Base-by-base conservation (phyloP, 2,329 filamentous ascomycete species). In the Teratosphaeria destructans region DNA sequence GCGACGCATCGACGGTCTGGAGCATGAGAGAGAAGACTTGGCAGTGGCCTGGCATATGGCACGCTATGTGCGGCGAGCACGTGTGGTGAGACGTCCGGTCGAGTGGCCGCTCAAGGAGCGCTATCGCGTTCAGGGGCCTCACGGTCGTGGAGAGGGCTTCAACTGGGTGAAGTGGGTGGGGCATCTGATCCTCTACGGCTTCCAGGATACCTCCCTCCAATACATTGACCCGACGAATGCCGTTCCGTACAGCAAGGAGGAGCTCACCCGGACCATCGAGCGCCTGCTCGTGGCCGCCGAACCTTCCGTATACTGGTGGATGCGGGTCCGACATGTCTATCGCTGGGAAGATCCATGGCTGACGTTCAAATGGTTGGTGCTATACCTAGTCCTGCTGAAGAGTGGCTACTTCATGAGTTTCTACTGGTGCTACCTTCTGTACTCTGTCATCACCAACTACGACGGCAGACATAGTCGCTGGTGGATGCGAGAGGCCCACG, bases 301-400 rank as follows among this genome's bases (percentile, higher is more conserved):
- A 34, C 39, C 58, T 4, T 60, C 52, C n/a, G 55, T 57, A 34
- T 37, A 34, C 16, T 60, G 58, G 58, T 60, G 58, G 58, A 57
- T 52, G 32, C 58, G 58, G 10, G 58, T 60, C 12, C 43, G 58
- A 2, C 43, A 54, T n/a, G 34, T 60, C 3, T 60, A 60, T 19
- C 37, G 32, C 4, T 60, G 58, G 58, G 54, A 53, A 54, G 58
- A 60, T 26, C 58, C 55, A 3, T 60, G 58, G 58, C 49, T 60
- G 8, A 60, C 58, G 5, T 37, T 37, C 43, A 57, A 54, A 26
- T 60, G 58, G 58, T 27, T 60, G 29, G 7, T 54, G 11, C 27
- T 60, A 10, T 60, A 32, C 32, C 32, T 60, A 14, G 54, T 57
- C 10, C 32, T 57, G 32, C 12, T 60, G 32, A 60, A 57, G 32